Conservation (phyloP, 2,329 filamentous ascomycete species). For the Scytalidium lignicola region DNA sequence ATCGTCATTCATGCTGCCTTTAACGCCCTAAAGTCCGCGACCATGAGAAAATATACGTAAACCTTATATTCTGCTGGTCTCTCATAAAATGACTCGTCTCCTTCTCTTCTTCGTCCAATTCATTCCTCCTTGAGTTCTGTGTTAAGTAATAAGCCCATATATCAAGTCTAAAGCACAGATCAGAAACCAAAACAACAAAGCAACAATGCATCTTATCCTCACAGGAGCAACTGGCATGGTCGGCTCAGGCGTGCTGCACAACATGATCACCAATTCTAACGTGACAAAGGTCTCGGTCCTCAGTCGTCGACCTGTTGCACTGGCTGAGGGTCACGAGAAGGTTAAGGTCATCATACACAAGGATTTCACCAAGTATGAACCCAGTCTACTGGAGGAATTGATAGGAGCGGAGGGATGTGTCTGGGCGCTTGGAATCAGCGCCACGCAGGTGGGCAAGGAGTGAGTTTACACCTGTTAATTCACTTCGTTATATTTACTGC, state of each 20-base stretch:
- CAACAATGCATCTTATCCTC: constrained; percentile 57
- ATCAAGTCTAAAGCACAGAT: too few species aligned
- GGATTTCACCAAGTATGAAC: constrained; percentile 59
- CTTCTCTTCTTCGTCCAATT: too few species aligned
- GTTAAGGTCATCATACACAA: constrained; percentile 62
- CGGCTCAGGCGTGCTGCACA: constrained; percentile 55
- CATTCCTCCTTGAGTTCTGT: too few species aligned
- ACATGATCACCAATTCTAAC: constrained; percentile 47
- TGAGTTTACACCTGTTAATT: constrained; percentile 27
- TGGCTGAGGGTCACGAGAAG: constrained; percentile 56
- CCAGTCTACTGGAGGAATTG: constrained; percentile 52
- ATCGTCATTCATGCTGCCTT: too few species aligned
- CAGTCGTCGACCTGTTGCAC: constrained; percentile 57
- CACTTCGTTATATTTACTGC: not conserved
- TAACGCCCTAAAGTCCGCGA: too few species aligned
- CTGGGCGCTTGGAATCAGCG: constrained; percentile 67
- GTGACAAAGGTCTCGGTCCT: constrained; percentile 65
- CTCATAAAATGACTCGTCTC: too few species aligned
- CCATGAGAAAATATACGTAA: too few species aligned
- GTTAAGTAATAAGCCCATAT: too few species aligned
- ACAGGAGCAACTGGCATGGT: constrained; percentile 66
- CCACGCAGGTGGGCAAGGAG: constrained; percentile 54
- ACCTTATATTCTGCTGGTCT: too few species aligned
- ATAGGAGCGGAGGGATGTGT: constrained; percentile 63
- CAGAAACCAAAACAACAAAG: not conserved